Evolutionary conservation across 495 filamentous ascomycete species (phyloP), one percentile per base, ranked within the genome.

Genomic region (Penicillium nucicola): DNA sequence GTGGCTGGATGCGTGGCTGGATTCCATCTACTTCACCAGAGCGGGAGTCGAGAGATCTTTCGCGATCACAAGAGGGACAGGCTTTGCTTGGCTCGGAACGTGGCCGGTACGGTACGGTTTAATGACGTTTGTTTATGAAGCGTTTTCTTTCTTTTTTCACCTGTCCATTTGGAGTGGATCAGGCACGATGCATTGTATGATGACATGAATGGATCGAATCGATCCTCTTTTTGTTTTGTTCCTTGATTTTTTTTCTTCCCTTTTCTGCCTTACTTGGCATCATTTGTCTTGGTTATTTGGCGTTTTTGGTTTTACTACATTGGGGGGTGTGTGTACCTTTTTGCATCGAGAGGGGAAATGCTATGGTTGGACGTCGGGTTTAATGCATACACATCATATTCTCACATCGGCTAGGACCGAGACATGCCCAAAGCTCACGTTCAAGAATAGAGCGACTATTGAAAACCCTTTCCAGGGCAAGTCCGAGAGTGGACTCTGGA

Each of bases 1-100:
- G 61, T 20, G 82, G 84, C 14, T 86, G 82, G 82, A 87, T 87
- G 84, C 74, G 84, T 28, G 84, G 84, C 13, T 85, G 83, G 84
- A 76, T 84, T 43, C 84, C 84, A 19, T 74, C 74, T 4, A 47
- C 65, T 11, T 70, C 70, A 18, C 67, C 70, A 30, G 28, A 30
- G 23, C 55, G 61, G 37, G 42, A 50, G 51, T 44, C 41, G 35
- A 25, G 52, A 33, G 14, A 41, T 28, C 20, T 45, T 20, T 33
- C 34, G 5, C 25, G 38, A 31, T 17, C 49, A n/a, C 61, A 54
- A 18, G 71, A 74, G 35, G 58, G 53, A 7, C 69, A 66, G 47
- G 54, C 61, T 49, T 56, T 74, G n/a, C 55, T 74, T n/a, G 55
- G 52, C 10, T 43, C 55, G 9, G 71, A 64, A 4, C 57, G 55